These are phyloP conservation scores for Aspergillus ellipticus DNA, from an alignment of 495 filamentous ascomycete genomes.

Conservation along the genomic window DNA sequence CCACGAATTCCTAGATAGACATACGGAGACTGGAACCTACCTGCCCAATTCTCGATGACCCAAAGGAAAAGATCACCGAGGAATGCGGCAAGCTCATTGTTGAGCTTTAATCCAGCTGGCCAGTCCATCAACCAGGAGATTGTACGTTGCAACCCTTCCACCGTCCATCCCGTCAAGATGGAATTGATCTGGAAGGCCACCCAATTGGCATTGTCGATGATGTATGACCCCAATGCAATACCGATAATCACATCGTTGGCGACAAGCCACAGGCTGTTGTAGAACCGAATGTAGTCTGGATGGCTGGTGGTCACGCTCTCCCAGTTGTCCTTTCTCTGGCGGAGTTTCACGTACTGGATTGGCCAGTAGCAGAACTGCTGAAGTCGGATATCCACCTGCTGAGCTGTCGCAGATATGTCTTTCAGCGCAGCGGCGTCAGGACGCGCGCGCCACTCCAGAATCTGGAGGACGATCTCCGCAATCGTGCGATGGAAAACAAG, in stretches of 20 bases:
- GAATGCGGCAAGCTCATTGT: conserved; percentile 89
- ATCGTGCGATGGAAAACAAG: conserved; percentile 77
- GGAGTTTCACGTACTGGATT: conserved; percentile 88
- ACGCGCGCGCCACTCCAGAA: conserved; percentile 84
- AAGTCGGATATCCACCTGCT: conserved; percentile 95
- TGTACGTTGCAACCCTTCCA: conserved; percentile 82
- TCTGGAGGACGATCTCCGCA: conserved; percentile 72
- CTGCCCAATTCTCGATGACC: conserved; percentile 97
- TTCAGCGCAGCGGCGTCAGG: conserved; percentile 83
- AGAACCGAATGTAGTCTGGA: conserved; percentile 98
- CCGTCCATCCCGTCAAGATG: conserved; percentile 76
- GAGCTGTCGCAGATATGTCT: conserved; percentile 95
- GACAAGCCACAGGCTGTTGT: conserved; percentile 97
- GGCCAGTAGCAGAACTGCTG: conserved; percentile 99
- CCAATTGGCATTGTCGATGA: conserved; percentile 88
- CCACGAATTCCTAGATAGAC: not conserved
- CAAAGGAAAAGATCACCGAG: conserved; percentile 93
- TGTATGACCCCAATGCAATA: conserved; percentile 92
- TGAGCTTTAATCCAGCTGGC: conserved; percentile 97
- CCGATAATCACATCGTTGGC: conserved; percentile 99
- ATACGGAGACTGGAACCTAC: conserved; percentile 34
- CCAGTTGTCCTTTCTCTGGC: conserved; percentile 87
- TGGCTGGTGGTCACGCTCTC: conserved; percentile 92
- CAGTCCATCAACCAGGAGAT: conserved; percentile 95
- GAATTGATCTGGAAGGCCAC: conserved; percentile 79